phyloP scores from a whole-genome alignment of 2,329 filamentous ascomycete species.

The Lasiodiplodia citricola region DNA sequence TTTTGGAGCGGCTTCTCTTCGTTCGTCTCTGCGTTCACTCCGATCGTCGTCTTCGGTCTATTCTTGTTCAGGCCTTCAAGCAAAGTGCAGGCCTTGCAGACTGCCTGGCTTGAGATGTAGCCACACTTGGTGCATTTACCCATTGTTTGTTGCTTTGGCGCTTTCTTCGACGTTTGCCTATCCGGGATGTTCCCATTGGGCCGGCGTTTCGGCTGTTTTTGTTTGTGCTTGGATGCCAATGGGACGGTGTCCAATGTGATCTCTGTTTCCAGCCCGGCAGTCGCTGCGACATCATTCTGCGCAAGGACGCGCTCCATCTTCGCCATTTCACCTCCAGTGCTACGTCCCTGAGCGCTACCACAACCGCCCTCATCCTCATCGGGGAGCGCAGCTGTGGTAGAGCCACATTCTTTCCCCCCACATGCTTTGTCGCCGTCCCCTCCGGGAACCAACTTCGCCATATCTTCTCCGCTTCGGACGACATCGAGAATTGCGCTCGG shows the following conservation, averaged over 20 bases:
- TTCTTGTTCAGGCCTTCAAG: constrained; percentile 89
- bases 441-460: constrained; percentile 81
- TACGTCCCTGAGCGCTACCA: constrained; percentile 70
- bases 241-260: constrained; percentile 20
- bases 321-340: constrained; percentile 77
- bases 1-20: background rate
- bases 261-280: constrained; percentile 43
- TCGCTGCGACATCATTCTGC: constrained; percentile 63
- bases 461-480: constrained; percentile 92
- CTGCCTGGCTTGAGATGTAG: constrained; percentile 90
- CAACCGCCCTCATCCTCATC: constrained; percentile 74
- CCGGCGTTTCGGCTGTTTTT: constrained; percentile 28
- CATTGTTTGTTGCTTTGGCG: constrained; percentile 69
- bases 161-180: constrained; percentile 35
- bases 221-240: constrained; percentile 30
- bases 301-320: constrained; percentile 77
- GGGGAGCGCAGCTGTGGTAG: constrained; percentile 44
- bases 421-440: constrained; percentile 51
- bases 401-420: constrained; percentile 38
- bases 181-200: constrained; percentile 29
- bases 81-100: constrained; percentile 92
- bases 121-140: constrained; percentile 87
- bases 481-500: constrained; percentile 96
- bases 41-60: constrained; percentile 48
- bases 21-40: constrained; percentile 30